phyloP scores from a whole-genome alignment of 805 yeast genomes.

The Saccharomycopsis lassenensis region DNA sequence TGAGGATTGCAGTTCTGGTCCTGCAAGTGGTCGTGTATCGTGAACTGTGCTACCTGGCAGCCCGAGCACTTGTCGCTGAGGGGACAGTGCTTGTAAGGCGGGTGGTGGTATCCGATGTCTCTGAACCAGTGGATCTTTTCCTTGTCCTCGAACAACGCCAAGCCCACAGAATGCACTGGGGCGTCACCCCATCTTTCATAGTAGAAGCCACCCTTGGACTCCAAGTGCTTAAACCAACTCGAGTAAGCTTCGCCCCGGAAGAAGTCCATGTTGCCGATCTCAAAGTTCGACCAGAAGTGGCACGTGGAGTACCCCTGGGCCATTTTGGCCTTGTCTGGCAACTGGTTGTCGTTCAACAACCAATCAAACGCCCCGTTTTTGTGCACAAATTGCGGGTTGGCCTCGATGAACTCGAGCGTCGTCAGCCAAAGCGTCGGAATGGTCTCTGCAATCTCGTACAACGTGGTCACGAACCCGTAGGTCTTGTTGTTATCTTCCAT shows the following conservation, averaged over 20 bases:
- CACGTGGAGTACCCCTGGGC: slow-evolving; percentile 47
- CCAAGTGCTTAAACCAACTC: slow-evolving; percentile 53
- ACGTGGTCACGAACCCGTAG: slow-evolving; percentile 52
- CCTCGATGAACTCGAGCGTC: slow-evolving; percentile 40
- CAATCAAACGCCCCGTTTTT: slow-evolving; percentile 44
- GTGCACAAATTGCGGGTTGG: slow-evolving; percentile 42
- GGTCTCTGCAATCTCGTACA: slow-evolving; percentile 51
- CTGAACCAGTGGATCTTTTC: slow-evolving; percentile 74
- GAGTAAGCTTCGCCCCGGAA: slow-evolving; percentile 58
- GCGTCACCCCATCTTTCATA: slow-evolving; percentile 95
- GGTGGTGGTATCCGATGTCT: slow-evolving; percentile 70
- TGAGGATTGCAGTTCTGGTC: slow-evolving; percentile 67
- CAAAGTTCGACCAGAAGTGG: slow-evolving; percentile 89
- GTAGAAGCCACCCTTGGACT: slow-evolving; percentile 70
- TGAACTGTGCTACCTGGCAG: slow-evolving; percentile 47
- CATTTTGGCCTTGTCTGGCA: slow-evolving; percentile 35
- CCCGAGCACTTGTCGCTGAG: slow-evolving; percentile 37
- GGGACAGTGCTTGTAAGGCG: slow-evolving; percentile 74
- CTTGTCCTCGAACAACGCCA: slow-evolving; percentile 61
- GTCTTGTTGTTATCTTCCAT: slow-evolving; percentile 46
- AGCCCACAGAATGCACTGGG: slow-evolving; percentile 73
- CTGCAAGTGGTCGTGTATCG: slow-evolving; percentile 36
- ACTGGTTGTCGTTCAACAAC: slow-evolving; percentile 39
- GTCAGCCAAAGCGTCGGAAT: slow-evolving; percentile 50
- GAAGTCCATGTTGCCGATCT: slow-evolving; percentile 76